These are phyloP conservation scores for Hypoxylon rubiginosum DNA, from an alignment of 2,329 filamentous ascomycete species.

Conservation along the genomic window DNA sequence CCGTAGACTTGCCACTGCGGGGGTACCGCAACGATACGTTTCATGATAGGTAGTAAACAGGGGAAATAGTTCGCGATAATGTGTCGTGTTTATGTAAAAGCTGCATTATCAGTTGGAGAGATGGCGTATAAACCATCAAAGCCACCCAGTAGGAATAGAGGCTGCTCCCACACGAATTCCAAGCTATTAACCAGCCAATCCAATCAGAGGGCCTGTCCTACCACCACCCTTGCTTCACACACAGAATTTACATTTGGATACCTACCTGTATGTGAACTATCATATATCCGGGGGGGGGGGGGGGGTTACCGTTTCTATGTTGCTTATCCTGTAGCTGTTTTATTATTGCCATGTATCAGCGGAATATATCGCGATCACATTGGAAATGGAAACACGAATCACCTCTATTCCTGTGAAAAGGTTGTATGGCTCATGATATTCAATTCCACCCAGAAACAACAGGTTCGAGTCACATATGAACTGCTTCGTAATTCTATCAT, in stretches of 20 bases:
- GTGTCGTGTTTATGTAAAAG: background rate
- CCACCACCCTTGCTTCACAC: constrained; percentile 3
- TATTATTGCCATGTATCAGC: background rate
- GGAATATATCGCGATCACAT: background rate
- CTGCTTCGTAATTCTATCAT: background rate
- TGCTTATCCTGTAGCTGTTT: background rate
- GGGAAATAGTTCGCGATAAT: background rate
- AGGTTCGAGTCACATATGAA: background rate
- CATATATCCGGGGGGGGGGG: background rate
- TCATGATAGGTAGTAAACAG: background rate
- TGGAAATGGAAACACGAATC: background rate
- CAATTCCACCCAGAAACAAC: background rate
- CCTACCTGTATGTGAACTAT: no score
- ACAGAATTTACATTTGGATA: background rate
- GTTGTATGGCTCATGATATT: background rate
- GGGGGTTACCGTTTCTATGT: background rate
- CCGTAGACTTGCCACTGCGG: background rate
- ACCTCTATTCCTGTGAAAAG: background rate
- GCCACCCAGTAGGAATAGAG: background rate
- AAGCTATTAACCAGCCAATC: background rate
- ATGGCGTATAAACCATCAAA: background rate
- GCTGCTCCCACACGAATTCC: background rate
- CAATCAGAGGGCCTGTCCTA: background rate
- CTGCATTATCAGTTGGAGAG: background rate
- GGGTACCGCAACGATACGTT: background rate